These are phyloP conservation scores for Microsporum canis DNA, from an alignment of 2,329 filamentous ascomycete species.

Conservation along the genomic window DNA sequence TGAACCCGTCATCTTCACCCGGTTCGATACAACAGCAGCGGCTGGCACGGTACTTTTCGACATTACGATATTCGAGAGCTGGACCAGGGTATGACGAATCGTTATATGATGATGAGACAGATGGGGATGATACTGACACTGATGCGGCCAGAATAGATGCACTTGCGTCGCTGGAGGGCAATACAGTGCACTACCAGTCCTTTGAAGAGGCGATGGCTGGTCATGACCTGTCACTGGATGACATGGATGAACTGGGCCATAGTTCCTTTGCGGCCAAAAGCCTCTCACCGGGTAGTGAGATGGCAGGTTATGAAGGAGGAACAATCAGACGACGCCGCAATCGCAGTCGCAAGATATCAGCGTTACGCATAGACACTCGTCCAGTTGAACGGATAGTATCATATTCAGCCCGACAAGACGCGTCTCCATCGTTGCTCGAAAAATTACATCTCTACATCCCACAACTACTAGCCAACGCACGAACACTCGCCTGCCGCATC, in stretches of 20 bases:
- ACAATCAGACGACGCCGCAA: not conserved
- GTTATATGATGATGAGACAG: constrained; percentile 16
- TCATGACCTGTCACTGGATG: constrained; percentile 6
- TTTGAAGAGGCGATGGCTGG: constrained; percentile 19
- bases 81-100: constrained; percentile 11
- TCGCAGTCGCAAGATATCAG: not conserved
- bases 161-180: constrained; percentile 24
- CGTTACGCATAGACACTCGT: not conserved
- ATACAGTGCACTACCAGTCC: constrained; percentile 17
- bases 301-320: not conserved
- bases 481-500: constrained; percentile 21
- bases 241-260: constrained; percentile 4
- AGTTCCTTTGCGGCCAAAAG: not conserved
- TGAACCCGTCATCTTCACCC: not conserved
- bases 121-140: constrained; percentile 13
- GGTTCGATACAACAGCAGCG: not conserved
- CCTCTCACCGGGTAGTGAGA: not conserved
- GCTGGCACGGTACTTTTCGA: not conserved
- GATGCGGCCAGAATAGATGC: constrained; percentile 19
- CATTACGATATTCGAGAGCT: constrained; percentile 4
- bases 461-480: not conserved
- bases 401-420: not conserved
- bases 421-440: not conserved
- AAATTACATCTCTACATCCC: not conserved
- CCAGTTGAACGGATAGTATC: not conserved